Percentiles rank a stretch among this genome's conserved stretches.
Conservation (phyloP, 768 basidiomycete genomes). For the Boletus vermiculosoides region DNA sequence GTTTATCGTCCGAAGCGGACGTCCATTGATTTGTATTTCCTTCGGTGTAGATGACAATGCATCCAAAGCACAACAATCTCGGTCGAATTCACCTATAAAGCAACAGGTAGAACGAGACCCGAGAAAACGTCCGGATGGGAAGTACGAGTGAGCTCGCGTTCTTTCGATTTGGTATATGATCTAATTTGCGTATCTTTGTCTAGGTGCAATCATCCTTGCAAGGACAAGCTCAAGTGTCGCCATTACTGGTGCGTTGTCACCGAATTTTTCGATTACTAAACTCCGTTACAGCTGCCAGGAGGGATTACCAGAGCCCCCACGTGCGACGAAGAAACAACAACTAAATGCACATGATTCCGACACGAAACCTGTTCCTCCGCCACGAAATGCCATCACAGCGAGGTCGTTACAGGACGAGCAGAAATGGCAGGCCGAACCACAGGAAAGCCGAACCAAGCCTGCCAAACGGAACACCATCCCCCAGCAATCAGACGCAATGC, state of each 20-base stretch:
- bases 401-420: slow-evolving; percentile 3
- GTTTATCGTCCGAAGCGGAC: not conserved
- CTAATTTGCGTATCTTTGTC: not conserved
- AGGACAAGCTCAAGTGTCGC: slow-evolving; percentile 70
- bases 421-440: not conserved
- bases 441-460: slow-evolving; percentile 26
- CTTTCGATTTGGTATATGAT: not conserved
- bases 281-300: slow-evolving; percentile 62
- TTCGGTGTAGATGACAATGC: slow-evolving; percentile 1
- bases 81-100: slow-evolving; percentile 1
- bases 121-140: slow-evolving; percentile 58
- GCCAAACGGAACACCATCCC: slow-evolving; percentile 29
- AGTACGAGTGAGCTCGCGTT: slow-evolving; percentile 48
- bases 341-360: slow-evolving; percentile 21
- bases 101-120: slow-evolving; percentile 16
- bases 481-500: slow-evolving; percentile 42
- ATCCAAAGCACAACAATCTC: not conserved
- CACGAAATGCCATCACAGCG: slow-evolving; percentile 2
- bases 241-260: slow-evolving; percentile 58
- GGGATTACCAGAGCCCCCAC: slow-evolving; percentile 55
- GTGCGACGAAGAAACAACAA: slow-evolving; percentile 28
- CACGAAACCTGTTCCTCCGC: not conserved
- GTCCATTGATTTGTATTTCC: not conserved
- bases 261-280: slow-evolving; percentile 7
- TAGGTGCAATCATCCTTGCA: slow-evolving; percentile 81